Conservation (phyloP, 441 rosid species). For the Arabidopsis lyrata region DNA sequence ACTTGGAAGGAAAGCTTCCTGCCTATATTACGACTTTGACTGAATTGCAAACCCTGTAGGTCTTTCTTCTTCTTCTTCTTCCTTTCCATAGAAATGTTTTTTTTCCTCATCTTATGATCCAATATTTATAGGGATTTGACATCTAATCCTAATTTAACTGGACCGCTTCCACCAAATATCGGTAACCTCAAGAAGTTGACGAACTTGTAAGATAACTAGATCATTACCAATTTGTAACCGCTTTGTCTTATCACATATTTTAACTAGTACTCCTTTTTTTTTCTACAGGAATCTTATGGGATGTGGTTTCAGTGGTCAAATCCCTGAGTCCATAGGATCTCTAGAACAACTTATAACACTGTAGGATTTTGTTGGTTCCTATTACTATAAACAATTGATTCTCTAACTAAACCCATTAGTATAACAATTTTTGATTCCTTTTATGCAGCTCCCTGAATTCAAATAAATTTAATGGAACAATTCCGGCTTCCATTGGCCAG, state of each 20-base stretch:
- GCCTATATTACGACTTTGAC: conserved; percentile 55
- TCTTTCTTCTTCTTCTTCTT: conserved; percentile 26
- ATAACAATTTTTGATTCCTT: conserved; percentile 16
- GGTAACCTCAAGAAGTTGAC: conserved; percentile 69
- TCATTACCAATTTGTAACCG: background rate
- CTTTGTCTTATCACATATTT: conserved; percentile 2
- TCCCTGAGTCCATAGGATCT: conserved; percentile 74
- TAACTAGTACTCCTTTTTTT: background rate
- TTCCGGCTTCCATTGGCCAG: conserved; percentile 78
- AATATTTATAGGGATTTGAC: conserved; percentile 73
- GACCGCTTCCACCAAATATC: conserved; percentile 67
- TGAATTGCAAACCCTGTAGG: conserved; percentile 68
- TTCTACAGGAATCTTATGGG: conserved; percentile 67
- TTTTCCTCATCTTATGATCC: background rate
- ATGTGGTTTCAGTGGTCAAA: conserved; percentile 72
- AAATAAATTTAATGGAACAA: conserved; percentile 67
- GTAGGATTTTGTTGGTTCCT: conserved; percentile 54
- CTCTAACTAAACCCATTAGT: background rate
- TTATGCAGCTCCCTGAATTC: conserved; percentile 73
- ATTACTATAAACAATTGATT: background rate
- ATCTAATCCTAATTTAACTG: conserved; percentile 60
- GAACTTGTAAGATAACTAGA: conserved; percentile 60
- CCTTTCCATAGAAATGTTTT: background rate
- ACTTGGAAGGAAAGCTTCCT: conserved; percentile 59
- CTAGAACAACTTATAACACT: conserved; percentile 53